Base-by-base conservation (phyloP, 2,329 filamentous ascomycete genomes). In the Eutypa lata region DNA sequence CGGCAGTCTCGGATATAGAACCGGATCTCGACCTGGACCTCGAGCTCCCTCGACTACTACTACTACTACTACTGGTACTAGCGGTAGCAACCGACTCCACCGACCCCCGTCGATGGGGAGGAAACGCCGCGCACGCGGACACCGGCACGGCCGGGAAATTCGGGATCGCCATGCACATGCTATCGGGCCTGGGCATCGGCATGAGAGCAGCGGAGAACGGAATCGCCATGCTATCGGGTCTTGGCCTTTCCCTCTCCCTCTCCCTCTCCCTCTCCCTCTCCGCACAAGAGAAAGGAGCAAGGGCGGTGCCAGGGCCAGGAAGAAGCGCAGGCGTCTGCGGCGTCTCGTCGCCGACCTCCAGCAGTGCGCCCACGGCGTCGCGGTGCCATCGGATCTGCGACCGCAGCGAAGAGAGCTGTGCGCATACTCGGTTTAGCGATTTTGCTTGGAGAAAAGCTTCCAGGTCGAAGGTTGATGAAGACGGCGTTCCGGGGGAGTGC, bases 341-440 rank as follows among this genome's bases (percentile, higher is more conserved):
- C 11, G 57, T 51, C 11, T 65, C 56, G 45, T 62, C 40, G 16
- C 66, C 37, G 47, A 54, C 35, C 43, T 64, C 53, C 31, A 76
- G 57, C 50, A 79, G 68, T 7, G 63, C 61, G 40, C 81, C 73
- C 13, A 84, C 68, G 47, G 72, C 72, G 40, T 70, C 66, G 44
- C 79, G 66, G 62, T 84, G 80, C 37, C 72, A 71, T 16, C 66
- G 57, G 21, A 84, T 73, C 57, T 83, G 81, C 7, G 69, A 65
- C 40, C 74, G 74, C 26, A 85, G 69, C 46, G 70, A 69, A 2
- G 71, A 68, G 26, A 85, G 73, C 40, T 80, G 71, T 8, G 73
- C 71, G 57, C 73, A 76, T 61, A 78, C 79, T 48, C 78, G 79
- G 58, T 75, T 73, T n/a, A 77, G 64, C 2, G 76, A 76, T 21